Base-by-base conservation (phyloP, 352 stramenopile species). In the Phytophthora pistaciae region DNA sequence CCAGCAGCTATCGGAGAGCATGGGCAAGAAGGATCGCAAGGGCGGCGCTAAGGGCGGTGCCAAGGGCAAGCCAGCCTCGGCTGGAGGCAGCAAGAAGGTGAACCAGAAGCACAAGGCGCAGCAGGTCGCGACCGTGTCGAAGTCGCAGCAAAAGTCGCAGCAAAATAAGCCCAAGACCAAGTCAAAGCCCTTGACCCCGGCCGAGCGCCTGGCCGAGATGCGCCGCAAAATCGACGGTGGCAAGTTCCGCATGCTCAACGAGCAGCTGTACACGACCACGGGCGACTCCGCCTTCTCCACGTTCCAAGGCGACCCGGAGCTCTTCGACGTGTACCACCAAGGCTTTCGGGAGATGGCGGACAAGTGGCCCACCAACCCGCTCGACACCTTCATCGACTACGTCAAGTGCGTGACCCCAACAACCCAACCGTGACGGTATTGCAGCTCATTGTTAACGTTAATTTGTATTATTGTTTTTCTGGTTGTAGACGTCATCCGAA, bases 241-340 rank as follows among this genome's bases (percentile, higher is more conserved):
- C 56, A 94, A 98, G 73, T 99, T 99, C 82, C 94, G 98, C 61
- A 98, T 98, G 85, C 88, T 99, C 11, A 99, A 99, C 72, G 98
- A 99, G 80, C 91, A 99, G 74, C 76, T 99, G 16, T 99, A 99
- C 82, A 99, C 97, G 6, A 98, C 79, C 27, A 94, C 93, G n/a
- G 98, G 97, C 20, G 61, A 84, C 9, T 70, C 88, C 40, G 87
- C 97, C 2, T 98, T 99, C 68, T 70, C 88, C 40, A 91, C 92
- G 25, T 99, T 99, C 79, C 91, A 96, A 68, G 60, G 80, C 31
- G 90, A 99, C 68, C 98, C 98, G 8, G 87, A 97, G 57, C 88
- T 99, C 63, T 99, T 99, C 71, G 91, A 99, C 60, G 87, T 93
- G 79, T 99, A 99, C 79, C 98, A 99, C 75, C 87, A 97, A 54